These are phyloP conservation scores for Phaeophleospora eucalypticola DNA, from an alignment of 2,329 filamentous ascomycete species.

Conservation along the genomic window DNA sequence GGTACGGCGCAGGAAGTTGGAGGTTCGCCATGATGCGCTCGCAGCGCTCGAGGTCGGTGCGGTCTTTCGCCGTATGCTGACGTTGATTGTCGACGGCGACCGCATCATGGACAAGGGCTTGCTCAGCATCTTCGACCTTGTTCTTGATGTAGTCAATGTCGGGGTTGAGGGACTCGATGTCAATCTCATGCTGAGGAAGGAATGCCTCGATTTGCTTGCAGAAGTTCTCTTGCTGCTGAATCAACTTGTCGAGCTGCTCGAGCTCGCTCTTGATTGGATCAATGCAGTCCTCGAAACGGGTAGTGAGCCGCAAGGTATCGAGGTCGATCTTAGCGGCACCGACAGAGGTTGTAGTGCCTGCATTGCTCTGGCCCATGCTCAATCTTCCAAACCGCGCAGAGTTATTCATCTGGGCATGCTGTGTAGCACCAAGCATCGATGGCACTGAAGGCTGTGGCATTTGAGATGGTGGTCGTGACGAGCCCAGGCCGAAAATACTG, in stretches of 20 bases:
- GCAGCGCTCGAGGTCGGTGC: constrained; percentile 64
- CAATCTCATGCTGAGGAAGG: constrained; percentile 58
- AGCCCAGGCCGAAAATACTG: constrained; percentile 24
- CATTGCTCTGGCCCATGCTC: constrained; percentile 47
- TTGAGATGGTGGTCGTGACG: constrained; percentile 11
- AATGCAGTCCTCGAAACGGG: constrained; percentile 84
- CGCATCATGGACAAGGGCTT: constrained; percentile 60
- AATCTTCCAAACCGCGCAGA: constrained; percentile 31
- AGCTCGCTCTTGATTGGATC: constrained; percentile 77
- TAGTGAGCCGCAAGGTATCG: constrained; percentile 75
- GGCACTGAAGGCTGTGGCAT: constrained; percentile 24
- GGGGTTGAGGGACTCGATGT: constrained; percentile 60
- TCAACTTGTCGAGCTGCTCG: constrained; percentile 70
- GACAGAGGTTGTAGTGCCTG: constrained; percentile 42
- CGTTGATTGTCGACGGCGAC: constrained; percentile 56
- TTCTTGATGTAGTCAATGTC: constrained; percentile 62
- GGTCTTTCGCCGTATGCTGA: constrained; percentile 59
- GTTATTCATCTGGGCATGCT: constrained; percentile 20
- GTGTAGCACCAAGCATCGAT: constrained; percentile 25
- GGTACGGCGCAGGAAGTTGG: constrained; percentile 63
- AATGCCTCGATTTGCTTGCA: constrained; percentile 70
- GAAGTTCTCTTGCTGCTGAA: constrained; percentile 72
- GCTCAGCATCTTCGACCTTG: constrained; percentile 60
- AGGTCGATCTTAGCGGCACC: constrained; percentile 70
- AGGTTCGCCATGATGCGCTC: constrained; percentile 73